These are phyloP conservation scores for Stachybotrys elegans DNA, from an alignment of 2,329 filamentous ascomycete genomes.

Conservation along the genomic window DNA sequence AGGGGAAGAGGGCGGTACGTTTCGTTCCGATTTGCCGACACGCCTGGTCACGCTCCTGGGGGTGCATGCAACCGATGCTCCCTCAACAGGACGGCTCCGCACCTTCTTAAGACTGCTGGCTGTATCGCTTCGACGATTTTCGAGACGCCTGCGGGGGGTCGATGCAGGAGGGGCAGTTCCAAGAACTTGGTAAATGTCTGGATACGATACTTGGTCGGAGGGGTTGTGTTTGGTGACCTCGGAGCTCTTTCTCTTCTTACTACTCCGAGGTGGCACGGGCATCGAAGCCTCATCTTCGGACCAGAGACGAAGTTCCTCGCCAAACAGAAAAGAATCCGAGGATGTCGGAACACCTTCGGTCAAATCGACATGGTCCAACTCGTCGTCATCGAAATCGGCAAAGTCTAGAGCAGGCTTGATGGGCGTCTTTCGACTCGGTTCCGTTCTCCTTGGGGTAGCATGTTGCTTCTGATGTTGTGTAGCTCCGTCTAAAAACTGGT, in stretches of 20 bases:
- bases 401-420: constrained; percentile 21
- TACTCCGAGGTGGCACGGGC: constrained; percentile 31
- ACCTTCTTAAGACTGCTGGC: constrained; percentile 11
- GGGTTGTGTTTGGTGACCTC: constrained; percentile 35
- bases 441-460: too few relatives aligned
- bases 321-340: constrained; percentile 29
- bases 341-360: constrained; percentile 30
- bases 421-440: constrained; percentile 1
- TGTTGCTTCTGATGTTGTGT: too few relatives aligned
- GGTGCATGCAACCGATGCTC: constrained; percentile 5
- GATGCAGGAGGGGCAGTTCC: constrained; percentile 33
- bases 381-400: constrained; percentile 28
- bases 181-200: constrained; percentile 47
- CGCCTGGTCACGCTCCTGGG: constrained; percentile 8
- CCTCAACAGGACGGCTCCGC: constrained; percentile 12
- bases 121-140: constrained; percentile 13
- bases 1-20: too few relatives aligned
- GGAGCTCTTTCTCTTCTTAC: constrained; percentile 48
- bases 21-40: neutral
- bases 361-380: constrained; percentile 34
- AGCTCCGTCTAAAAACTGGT: too few relatives aligned
- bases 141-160: constrained; percentile 24
- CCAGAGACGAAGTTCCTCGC: constrained; percentile 36
- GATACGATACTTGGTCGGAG: constrained; percentile 41
- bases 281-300: constrained; percentile 34